Percentiles rank a stretch among this genome's conserved stretches.
These are phyloP conservation scores for Pogostemon cablin DNA, from an alignment of 257 asterid species.

Conservation along the genomic window DNA sequence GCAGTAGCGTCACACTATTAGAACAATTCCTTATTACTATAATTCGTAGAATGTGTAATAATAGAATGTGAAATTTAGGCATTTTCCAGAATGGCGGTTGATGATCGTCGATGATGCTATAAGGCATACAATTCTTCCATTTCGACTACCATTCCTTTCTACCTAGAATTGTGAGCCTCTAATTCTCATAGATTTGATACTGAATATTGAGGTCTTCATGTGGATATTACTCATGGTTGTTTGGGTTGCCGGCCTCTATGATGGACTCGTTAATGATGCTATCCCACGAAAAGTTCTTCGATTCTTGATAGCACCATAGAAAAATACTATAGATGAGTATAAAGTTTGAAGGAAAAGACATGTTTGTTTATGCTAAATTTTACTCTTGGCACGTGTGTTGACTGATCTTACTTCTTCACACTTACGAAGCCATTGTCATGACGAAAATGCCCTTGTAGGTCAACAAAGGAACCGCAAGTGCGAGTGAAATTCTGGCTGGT, in stretches of 20 bases:
- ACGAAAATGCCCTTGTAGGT: constrained; percentile 50
- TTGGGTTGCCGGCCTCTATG: too few species aligned
- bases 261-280: too few species aligned
- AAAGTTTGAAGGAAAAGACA: too few species aligned
- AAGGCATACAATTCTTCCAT: neutral
- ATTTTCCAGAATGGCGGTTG: neutral
- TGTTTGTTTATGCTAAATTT: too few species aligned
- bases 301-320: too few species aligned
- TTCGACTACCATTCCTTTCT: neutral
- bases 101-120: neutral
- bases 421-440: neutral
- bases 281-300: too few species aligned
- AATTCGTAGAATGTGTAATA: neutral
- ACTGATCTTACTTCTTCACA: neutral
- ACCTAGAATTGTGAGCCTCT: neutral
- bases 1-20: neutral
- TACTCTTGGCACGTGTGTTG: too few species aligned
- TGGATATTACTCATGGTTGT: too few species aligned
- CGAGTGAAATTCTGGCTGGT: constrained; percentile 96
- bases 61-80: neutral
- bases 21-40: neutral
- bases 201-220: too few species aligned
- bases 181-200: too few species aligned
- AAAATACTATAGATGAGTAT: neutral
- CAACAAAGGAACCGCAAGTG: constrained; percentile 98